These are phyloP conservation scores for Parvularia atlantis DNA, from an alignment of 78 protist species.

Conservation along the genomic window DNA sequence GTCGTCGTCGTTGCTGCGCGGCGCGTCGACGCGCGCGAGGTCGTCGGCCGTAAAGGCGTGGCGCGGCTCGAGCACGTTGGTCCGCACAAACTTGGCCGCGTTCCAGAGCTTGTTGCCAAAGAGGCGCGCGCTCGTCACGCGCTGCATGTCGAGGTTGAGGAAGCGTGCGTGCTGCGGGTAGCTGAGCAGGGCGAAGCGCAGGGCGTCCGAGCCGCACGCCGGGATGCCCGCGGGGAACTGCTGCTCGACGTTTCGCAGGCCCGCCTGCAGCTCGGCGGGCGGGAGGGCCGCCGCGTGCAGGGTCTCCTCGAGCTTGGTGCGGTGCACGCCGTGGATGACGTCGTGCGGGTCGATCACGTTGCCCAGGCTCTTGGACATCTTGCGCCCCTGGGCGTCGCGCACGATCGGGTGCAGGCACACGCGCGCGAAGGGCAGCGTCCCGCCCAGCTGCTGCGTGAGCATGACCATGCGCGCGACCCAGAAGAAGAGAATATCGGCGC, in stretches of 20 bases:
- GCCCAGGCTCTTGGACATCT: slow-evolving; percentile 91
- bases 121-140: slow-evolving; percentile 74
- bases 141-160: slow-evolving; percentile 83
- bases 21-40: background rate
- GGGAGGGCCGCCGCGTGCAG: slow-evolving; percentile 74
- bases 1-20: background rate
- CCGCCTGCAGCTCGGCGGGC: slow-evolving; percentile 48
- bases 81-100: slow-evolving; percentile 55
- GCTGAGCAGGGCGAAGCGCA: slow-evolving; percentile 86
- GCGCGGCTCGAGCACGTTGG: slow-evolving; percentile 9
- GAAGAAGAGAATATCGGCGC: slow-evolving; percentile 99
- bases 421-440: slow-evolving; percentile 63
- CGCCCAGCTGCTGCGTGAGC: slow-evolving; percentile 80
- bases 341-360: slow-evolving; percentile 96
- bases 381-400: slow-evolving; percentile 81
- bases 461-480: slow-evolving; percentile 99
- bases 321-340: slow-evolving; percentile 79
- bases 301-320: slow-evolving; percentile 36
- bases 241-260: slow-evolving; percentile 7
- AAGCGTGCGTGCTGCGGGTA: slow-evolving; percentile 66
- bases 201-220: slow-evolving; percentile 97
- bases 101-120: slow-evolving; percentile 98
- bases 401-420: slow-evolving; percentile 91
- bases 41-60: slow-evolving; percentile 6
- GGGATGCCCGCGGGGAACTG: slow-evolving; percentile 87